These are phyloP conservation scores for Jimgerdemannia lactiflua DNA, from an alignment of 192 early-diverging fungal species.

Conservation along the genomic window DNA sequence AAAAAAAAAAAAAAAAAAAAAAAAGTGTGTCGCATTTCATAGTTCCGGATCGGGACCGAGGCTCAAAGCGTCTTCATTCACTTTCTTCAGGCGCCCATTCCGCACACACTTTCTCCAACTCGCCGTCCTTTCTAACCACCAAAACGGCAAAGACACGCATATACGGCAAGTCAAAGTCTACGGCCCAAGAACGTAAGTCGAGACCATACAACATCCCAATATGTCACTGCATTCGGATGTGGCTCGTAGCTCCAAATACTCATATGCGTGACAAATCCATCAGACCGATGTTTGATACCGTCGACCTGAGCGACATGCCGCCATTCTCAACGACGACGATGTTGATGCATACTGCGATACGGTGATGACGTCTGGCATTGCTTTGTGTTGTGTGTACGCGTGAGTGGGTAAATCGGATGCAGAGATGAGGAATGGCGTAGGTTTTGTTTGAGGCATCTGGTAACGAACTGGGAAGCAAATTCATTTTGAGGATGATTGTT, in stretches of 20 bases:
- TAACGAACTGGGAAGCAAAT: no score
- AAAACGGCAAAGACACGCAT: conserved; percentile 84
- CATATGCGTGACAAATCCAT: no score
- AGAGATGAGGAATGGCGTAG: no score
- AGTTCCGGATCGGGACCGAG: conserved; percentile 1
- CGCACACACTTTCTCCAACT: conserved; percentile 68
- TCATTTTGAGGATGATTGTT: no score
- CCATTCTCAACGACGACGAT: background rate
- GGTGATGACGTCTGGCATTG: background rate
- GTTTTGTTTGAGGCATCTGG: no score
- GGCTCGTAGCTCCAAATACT: no score
- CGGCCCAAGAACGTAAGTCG: conserved; percentile 51
- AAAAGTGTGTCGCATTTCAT: no score
- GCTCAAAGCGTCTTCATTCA: conserved; percentile 9
- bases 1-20: background rate
- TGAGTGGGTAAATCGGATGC: no score
- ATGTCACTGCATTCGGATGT: no score
- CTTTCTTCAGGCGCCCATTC: conserved; percentile 41
- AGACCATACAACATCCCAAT: background rate
- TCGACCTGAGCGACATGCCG: background rate
- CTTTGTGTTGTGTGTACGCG: no score
- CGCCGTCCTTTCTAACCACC: conserved; percentile 65
- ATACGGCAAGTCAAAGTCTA: conserved; percentile 72
- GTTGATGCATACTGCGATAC: background rate
- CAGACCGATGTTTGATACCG: background rate